phyloP scores from a whole-genome alignment of 1,284 basidiomycete genomes.

The Taiwanofungus camphoratus region DNA sequence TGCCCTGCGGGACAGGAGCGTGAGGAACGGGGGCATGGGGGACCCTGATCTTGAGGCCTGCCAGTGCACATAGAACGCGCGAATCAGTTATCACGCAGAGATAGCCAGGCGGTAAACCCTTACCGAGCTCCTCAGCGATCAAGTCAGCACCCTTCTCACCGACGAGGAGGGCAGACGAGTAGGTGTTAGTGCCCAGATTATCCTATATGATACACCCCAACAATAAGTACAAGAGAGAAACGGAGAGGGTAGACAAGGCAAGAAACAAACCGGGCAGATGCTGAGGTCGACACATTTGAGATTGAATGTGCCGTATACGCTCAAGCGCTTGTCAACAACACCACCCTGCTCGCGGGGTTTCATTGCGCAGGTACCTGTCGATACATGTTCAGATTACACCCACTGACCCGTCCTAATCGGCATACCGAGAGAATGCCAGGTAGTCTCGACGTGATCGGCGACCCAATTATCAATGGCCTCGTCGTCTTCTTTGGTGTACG shows the following conservation, averaged over 20 bases:
- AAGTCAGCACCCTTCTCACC: constrained; percentile 65
- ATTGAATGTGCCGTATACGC: constrained; percentile 70
- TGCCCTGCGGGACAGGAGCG: constrained; percentile 53
- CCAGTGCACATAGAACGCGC: background rate
- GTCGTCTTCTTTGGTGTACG: constrained; percentile 61
- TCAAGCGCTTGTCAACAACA: constrained; percentile 67
- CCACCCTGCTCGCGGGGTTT: constrained; percentile 73
- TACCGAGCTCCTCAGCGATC: constrained; percentile 60
- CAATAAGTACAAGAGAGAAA: background rate
- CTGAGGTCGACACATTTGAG: constrained; percentile 64
- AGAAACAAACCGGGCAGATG: constrained; percentile 53
- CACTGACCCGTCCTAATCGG: background rate
- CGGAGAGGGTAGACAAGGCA: background rate
- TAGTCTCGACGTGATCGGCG: constrained; percentile 65
- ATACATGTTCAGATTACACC: background rate
- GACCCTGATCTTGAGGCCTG: constrained; percentile 54
- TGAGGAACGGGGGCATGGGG: constrained; percentile 70
- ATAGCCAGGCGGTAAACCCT: constrained; percentile 12
- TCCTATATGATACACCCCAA: too few species aligned
- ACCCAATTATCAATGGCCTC: constrained; percentile 68
- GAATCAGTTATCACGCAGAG: background rate
- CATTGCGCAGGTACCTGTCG: constrained; percentile 50
- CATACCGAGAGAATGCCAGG: constrained; percentile 65
- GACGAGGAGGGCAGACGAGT: constrained; percentile 61
- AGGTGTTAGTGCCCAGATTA: constrained; percentile 68